Percentiles rank a stretch among this genome's conserved stretches.
Conservation (phyloP, 2,329 filamentous ascomycete genomes). For the Cephalotrichum gorgonifer region DNA sequence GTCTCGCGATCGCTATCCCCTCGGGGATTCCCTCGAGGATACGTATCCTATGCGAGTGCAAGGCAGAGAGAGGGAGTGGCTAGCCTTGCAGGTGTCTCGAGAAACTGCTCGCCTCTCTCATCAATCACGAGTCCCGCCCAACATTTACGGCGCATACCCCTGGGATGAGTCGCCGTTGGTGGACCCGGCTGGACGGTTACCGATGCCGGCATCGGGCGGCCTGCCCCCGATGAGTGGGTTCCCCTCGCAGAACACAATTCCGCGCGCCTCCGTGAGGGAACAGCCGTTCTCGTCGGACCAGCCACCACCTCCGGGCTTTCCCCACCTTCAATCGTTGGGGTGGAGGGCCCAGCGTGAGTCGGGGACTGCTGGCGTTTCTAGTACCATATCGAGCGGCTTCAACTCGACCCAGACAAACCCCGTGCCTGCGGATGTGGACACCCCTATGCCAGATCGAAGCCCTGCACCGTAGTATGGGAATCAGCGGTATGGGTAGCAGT, state of each 20-base stretch:
- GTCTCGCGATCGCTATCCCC: not conserved
- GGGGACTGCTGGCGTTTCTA: not conserved
- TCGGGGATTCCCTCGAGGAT: not conserved
- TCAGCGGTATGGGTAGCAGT: no score
- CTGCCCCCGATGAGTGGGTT: not conserved
- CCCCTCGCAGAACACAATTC: not conserved
- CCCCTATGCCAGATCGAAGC: slow-evolving; percentile 3
- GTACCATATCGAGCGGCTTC: not conserved
- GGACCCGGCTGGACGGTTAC: not conserved
- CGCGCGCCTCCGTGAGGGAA: not conserved
- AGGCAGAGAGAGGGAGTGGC: not conserved
- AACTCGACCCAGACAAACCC: not conserved
- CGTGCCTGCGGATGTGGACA: not conserved
- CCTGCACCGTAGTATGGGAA: not conserved
- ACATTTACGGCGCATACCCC: not conserved
- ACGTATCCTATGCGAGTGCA: not conserved
- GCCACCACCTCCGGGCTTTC: not conserved
- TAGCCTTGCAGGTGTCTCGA: not conserved
- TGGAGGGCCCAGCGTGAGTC: not conserved
- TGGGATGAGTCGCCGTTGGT: not conserved
- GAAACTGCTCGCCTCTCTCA: not conserved
- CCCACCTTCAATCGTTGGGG: not conserved
- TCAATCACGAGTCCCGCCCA: not conserved
- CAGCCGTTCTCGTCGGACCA: not conserved
- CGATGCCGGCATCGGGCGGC: not conserved